These are phyloP conservation scores for Fraxinus platypoda DNA, from an alignment of 305 asterid species.

Conservation along the genomic window DNA sequence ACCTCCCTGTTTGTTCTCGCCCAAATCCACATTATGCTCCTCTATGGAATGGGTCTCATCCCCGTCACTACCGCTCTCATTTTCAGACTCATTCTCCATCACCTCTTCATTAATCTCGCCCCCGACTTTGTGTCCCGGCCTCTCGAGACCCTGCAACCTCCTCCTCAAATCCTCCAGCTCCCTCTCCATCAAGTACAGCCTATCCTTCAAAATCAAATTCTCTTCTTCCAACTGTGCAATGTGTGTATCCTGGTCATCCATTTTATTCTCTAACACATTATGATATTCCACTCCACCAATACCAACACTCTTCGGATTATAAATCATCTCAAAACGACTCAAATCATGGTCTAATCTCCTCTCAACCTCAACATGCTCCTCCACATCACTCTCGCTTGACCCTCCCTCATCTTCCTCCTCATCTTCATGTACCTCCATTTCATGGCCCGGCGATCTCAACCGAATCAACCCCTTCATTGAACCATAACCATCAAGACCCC, in stretches of 20 bases:
- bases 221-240: constrained; percentile 84
- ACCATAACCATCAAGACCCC: constrained; percentile 79
- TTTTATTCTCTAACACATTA: constrained; percentile 71
- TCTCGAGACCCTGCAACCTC: constrained; percentile 51
- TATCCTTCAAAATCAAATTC: constrained; percentile 74
- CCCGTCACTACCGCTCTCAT: not conserved
- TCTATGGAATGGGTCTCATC: constrained; percentile 17
- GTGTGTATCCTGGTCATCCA: constrained; percentile 81
- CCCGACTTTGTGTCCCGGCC: not conserved
- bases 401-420: constrained; percentile 30
- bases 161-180: constrained; percentile 76
- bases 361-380: constrained; percentile 91
- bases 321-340: constrained; percentile 91
- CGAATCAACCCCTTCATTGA: constrained; percentile 79
- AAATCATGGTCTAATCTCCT: constrained; percentile 83
- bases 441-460: constrained; percentile 40
- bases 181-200: constrained; percentile 81
- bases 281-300: constrained; percentile 48
- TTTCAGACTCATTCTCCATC: constrained; percentile 2
- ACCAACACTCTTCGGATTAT: constrained; percentile 45
- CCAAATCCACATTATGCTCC: constrained; percentile 19
- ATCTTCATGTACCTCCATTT: constrained; percentile 24
- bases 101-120: constrained; percentile 37
- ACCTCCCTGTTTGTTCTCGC: constrained; percentile 23
- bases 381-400: constrained; percentile 82